phyloP scores from a whole-genome alignment of 345 rosid genomes.

The Eutrema heterophyllum region DNA sequence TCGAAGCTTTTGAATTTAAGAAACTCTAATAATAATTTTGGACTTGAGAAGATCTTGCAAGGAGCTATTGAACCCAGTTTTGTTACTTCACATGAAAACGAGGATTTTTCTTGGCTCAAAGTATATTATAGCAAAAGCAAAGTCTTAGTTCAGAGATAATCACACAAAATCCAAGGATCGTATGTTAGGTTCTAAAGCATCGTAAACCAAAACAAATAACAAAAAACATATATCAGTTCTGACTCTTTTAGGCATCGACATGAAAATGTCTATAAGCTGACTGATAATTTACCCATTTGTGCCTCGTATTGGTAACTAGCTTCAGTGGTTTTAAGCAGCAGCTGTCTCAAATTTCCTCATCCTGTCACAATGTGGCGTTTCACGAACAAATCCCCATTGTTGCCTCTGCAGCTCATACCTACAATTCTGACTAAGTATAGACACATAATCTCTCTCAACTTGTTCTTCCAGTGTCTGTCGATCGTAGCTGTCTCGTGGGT shows the following conservation, averaged over 20 bases:
- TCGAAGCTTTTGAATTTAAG: slow-evolving; percentile 50
- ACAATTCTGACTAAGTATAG: slow-evolving; percentile 70
- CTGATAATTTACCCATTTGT: background rate
- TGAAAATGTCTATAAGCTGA: slow-evolving; percentile 12
- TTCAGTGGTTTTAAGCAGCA: slow-evolving; percentile 26
- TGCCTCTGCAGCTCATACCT: slow-evolving; percentile 75
- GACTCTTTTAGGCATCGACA: background rate
- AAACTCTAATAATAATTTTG: background rate
- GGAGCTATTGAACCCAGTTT: background rate
- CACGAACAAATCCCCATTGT: slow-evolving; percentile 85
- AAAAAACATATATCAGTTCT: slow-evolving; percentile 19
- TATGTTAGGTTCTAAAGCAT: slow-evolving; percentile 29
- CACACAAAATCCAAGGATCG: slow-evolving; percentile 29
- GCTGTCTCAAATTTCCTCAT: slow-evolving; percentile 45
- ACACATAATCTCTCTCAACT: slow-evolving; percentile 76
- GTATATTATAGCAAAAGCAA: background rate
- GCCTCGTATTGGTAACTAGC: background rate
- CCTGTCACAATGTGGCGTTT: slow-evolving; percentile 84
- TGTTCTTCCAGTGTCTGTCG: slow-evolving; percentile 48
- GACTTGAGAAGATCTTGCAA: background rate
- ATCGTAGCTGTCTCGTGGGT: slow-evolving; percentile 44
- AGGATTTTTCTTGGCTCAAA: background rate
- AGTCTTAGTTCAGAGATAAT: slow-evolving; percentile 4
- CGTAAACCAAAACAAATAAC: background rate
- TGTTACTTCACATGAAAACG: background rate